Conservation (phyloP, 805 yeast genomes). For the Torulaspora maleeae region DNA sequence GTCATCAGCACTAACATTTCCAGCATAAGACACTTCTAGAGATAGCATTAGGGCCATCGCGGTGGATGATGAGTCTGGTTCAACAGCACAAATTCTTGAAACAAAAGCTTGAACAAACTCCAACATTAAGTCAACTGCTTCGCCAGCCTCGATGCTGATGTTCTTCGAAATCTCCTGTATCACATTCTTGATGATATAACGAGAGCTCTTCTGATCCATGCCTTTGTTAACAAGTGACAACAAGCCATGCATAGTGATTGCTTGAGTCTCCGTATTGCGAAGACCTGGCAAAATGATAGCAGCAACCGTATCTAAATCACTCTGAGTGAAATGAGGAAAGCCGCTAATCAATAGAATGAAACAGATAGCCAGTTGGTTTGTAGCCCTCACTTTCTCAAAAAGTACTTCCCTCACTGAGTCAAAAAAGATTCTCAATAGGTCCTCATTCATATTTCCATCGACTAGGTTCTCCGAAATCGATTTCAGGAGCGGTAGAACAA, state of each 20-base stretch:
- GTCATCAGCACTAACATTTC: slow-evolving; percentile 24
- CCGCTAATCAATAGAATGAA: slow-evolving; percentile 41
- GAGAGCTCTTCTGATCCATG: slow-evolving; percentile 29
- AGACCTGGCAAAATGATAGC: slow-evolving; percentile 38
- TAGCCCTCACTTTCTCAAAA: slow-evolving; percentile 21
- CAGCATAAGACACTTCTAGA: slow-evolving; percentile 38
- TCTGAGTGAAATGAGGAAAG: slow-evolving; percentile 30
- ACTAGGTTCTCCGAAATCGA: slow-evolving; percentile 37
- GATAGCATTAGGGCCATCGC: slow-evolving; percentile 25
- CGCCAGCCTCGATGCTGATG: slow-evolving; percentile 9
- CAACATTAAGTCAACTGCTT: slow-evolving; percentile 4
- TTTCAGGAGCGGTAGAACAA: slow-evolving; percentile 49
- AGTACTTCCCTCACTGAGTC: slow-evolving; percentile 32
- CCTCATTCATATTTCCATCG: slow-evolving; percentile 25
- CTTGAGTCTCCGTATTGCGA: slow-evolving; percentile 33
- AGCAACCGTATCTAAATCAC: slow-evolving; percentile 39
- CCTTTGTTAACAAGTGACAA: slow-evolving; percentile 45
- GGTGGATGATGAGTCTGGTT: slow-evolving; percentile 1
- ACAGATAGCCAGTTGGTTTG: slow-evolving; percentile 41
- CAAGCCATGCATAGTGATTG: slow-evolving; percentile 55
- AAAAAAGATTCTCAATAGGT: slow-evolving; percentile 37
- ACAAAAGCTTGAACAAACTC: slow-evolving; percentile 40
- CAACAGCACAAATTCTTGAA: slow-evolving; percentile 34
- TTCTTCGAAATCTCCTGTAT: slow-evolving; percentile 43
- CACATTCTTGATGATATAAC: slow-evolving; percentile 40